These are phyloP conservation scores for Ceratocystis huliohia DNA, from an alignment of 2,329 filamentous ascomycete genomes.

Conservation along the genomic window DNA sequence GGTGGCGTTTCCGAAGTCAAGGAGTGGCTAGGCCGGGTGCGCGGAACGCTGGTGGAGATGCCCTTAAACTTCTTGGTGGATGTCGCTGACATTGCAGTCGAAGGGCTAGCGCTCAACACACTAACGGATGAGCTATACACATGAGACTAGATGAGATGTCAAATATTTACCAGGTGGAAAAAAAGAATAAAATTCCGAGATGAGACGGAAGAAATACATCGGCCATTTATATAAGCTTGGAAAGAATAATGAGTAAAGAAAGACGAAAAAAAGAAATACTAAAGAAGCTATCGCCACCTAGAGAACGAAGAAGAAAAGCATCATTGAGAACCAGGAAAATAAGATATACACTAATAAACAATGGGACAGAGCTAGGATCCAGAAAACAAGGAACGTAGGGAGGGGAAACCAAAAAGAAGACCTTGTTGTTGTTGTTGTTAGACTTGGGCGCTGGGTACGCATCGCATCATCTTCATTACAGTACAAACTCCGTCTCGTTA, in stretches of 20 bases:
- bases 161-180: not conserved
- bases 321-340: too few species aligned
- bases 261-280: too few species aligned
- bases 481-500: slow-evolving; percentile 2
- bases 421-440: too few species aligned
- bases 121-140: slow-evolving; percentile 65
- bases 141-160: slow-evolving; percentile 23
- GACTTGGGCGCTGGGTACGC: too few species aligned
- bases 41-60: slow-evolving; percentile 76
- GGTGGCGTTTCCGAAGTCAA: slow-evolving; percentile 63
- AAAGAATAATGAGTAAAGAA: too few species aligned
- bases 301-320: too few species aligned
- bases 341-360: too few species aligned
- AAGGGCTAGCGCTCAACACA: slow-evolving; percentile 59
- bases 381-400: not conserved
- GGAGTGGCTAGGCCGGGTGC: slow-evolving; percentile 51
- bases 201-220: not conserved
- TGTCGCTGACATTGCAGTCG: slow-evolving; percentile 70
- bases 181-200: not conserved
- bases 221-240: too few species aligned
- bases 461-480: not conserved
- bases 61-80: slow-evolving; percentile 75
- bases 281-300: too few species aligned
- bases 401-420: slow-evolving; percentile 6
- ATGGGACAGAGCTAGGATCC: too few species aligned